phyloP scores from a whole-genome alignment of 2,329 filamentous ascomycete species.

The Diaporthe capsici region DNA sequence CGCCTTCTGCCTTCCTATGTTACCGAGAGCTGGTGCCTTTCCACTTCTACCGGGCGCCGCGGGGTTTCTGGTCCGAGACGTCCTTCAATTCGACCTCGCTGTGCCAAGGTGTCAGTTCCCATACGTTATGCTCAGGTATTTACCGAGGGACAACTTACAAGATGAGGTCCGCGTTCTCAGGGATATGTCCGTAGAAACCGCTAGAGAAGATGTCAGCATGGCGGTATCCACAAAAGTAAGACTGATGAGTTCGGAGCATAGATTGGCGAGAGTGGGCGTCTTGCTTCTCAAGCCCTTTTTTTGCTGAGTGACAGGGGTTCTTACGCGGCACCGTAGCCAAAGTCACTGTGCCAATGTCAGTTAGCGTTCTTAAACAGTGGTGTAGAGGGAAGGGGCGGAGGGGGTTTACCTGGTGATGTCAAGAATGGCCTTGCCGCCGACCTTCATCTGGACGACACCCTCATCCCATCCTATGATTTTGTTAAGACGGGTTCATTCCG shows the following conservation, averaged over 20 bases:
- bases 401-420: constrained; percentile 78
- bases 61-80: constrained; percentile 34
- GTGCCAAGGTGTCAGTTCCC: constrained; percentile 42
- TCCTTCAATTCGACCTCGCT: constrained; percentile 54
- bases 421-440: constrained; percentile 91
- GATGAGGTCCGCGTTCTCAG: constrained; percentile 80
- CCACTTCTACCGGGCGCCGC: constrained; percentile 40
- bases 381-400: no score
- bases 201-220: constrained; percentile 58
- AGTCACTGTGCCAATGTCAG: constrained; percentile 63
- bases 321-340: constrained; percentile 74
- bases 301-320: constrained; percentile 44
- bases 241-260: neutral
- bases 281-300: constrained; percentile 26
- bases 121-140: neutral
- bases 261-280: neutral
- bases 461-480: constrained; percentile 80
- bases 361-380: constrained; percentile 4
- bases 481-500: constrained; percentile 32
- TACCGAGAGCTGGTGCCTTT: neutral
- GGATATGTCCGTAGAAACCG: constrained; percentile 85
- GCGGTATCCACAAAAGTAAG: neutral
- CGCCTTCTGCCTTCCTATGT: neutral
- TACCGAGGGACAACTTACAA: constrained; percentile 76
- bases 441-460: constrained; percentile 86